These are phyloP conservation scores for Sphagnurus paluster DNA, from an alignment of 1,284 basidiomycete species.

Conservation along the genomic window DNA sequence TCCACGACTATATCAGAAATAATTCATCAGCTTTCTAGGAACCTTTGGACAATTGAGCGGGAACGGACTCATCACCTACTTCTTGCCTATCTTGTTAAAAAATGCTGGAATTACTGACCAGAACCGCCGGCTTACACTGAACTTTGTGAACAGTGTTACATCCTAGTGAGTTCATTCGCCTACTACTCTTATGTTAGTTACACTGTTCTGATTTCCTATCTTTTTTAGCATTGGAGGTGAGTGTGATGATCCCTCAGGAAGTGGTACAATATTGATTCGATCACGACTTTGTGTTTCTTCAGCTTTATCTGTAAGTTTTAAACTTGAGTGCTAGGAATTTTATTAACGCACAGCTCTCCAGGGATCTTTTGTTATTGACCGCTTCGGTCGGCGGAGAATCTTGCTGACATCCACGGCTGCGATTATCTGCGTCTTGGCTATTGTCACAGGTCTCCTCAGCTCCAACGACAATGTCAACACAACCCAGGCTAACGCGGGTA, in stretches of 20 bases:
- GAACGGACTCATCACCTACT: conserved; percentile 51
- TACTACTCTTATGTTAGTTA: conserved; percentile 7
- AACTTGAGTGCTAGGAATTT: neutral
- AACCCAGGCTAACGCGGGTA: conserved; percentile 42
- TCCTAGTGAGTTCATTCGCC: conserved; percentile 36
- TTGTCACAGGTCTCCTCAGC: conserved; percentile 45
- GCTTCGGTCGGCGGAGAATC: conserved; percentile 42
- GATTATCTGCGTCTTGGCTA: conserved; percentile 40
- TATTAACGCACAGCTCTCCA: conserved; percentile 1
- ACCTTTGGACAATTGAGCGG: conserved; percentile 42
- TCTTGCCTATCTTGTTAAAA: conserved; percentile 44
- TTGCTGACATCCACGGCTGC: conserved; percentile 36
- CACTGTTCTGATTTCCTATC: neutral
- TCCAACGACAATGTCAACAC: conserved; percentile 18
- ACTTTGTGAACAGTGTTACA: conserved; percentile 51
- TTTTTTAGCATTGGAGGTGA: conserved; percentile 25
- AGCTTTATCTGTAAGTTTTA: conserved; percentile 29
- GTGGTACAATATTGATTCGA: neutral
- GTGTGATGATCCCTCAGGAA: conserved; percentile 5
- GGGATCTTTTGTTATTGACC: conserved; percentile 45
- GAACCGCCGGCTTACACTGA: conserved; percentile 41
- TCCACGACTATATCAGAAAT: neutral
- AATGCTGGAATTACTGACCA: conserved; percentile 47
- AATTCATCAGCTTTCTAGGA: conserved; percentile 24
- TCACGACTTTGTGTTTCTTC: neutral